Evolutionary conservation across 1,284 basidiomycete genomes (phyloP), one percentile per base, ranked within the genome.

Genomic region (Tranzscheliella williamsii): DNA sequence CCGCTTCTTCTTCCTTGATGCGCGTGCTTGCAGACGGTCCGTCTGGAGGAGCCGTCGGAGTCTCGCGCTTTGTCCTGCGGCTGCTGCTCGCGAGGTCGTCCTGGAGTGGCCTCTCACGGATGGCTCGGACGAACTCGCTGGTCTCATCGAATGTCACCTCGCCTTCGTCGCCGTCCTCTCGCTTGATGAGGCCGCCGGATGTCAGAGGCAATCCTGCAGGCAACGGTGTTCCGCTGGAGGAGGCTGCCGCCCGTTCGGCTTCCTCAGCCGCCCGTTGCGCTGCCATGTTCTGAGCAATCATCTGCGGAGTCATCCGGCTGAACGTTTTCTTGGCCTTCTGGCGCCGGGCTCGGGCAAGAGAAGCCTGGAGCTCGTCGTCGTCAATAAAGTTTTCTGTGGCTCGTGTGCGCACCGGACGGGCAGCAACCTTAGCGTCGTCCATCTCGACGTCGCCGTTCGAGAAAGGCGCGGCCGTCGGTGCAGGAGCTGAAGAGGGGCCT

Each of bases 331-430:
- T 86, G 3, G 90, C 83, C 67, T 89, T 89, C 29, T 87, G 86
- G 69, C 89, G 84, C 50, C 95, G 83, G 49, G 90, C 86, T 16
- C 89, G 85, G 20, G 94, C 88, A 43, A 98, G 83, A 22, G 90
- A 90, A 24, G 90, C 90, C 82, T 96, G 92, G 29, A 99, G 83
- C 73, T 99, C 95, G 78, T 99, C 95, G 78, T 99, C 95, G 80
- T 98, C 95, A 61, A 98, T 87, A 78, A 97, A 89, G 80, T 96
- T 74, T 23, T 75, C 73, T 5, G 63, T 65, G 21, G 50, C 45
- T n/a, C 46, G 20, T 23, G 42, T 33, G 1, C 55, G 42, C 12
- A 37, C 11, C 17, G 32, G 31, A 6, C 38, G 39, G 1, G 47
- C 17, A 21, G 22, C 24, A 13, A 39, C 42, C 30, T 57, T 57